Evolutionary conservation across 2,329 filamentous ascomycete genomes (phyloP).

Genomic region (Calycina herbarum): DNA sequence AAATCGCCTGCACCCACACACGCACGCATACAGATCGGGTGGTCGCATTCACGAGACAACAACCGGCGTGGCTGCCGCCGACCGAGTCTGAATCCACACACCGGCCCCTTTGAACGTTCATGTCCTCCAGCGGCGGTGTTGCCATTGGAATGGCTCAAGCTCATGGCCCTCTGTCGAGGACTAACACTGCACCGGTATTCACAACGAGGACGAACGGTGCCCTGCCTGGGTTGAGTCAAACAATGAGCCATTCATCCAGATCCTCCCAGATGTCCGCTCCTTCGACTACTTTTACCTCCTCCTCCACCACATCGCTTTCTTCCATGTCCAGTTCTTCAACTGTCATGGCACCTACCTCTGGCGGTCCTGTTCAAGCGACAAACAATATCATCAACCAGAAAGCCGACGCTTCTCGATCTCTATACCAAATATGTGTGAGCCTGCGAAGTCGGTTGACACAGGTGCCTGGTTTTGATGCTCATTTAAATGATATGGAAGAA

Average conservation of each 20-base stretch:
- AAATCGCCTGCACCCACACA: not conserved
- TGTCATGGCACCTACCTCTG: constrained; percentile 44
- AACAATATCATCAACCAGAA: constrained; percentile 97
- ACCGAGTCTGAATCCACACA: constrained; percentile 9
- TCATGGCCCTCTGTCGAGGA: constrained; percentile 37
- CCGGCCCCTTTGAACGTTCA: constrained; percentile 21
- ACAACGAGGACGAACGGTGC: constrained; percentile 25
- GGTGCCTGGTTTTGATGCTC: constrained; percentile 79
- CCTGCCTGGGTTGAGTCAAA: constrained; percentile 31
- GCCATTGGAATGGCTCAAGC: constrained; percentile 35
- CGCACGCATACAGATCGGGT: not conserved
- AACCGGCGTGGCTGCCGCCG: constrained; percentile 24
- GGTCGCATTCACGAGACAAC: constrained; percentile 9
- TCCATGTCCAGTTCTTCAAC: constrained; percentile 37
- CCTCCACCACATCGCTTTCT: constrained; percentile 37
- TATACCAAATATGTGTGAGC: constrained; percentile 93
- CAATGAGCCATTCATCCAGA: constrained; percentile 45
- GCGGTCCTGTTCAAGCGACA: constrained; percentile 70
- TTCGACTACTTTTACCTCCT: constrained; percentile 53
- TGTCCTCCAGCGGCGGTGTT: constrained; percentile 35
- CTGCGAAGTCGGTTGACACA: constrained; percentile 78
- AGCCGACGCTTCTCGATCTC: constrained; percentile 84
- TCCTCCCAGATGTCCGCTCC: constrained; percentile 62
- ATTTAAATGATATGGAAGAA: constrained; percentile 71
- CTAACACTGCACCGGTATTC: constrained; percentile 36